Evolutionary conservation across 306 rosid genomes (phyloP), one percentile per base, ranked within the genome.

Genomic region (Inga laurina): DNA sequence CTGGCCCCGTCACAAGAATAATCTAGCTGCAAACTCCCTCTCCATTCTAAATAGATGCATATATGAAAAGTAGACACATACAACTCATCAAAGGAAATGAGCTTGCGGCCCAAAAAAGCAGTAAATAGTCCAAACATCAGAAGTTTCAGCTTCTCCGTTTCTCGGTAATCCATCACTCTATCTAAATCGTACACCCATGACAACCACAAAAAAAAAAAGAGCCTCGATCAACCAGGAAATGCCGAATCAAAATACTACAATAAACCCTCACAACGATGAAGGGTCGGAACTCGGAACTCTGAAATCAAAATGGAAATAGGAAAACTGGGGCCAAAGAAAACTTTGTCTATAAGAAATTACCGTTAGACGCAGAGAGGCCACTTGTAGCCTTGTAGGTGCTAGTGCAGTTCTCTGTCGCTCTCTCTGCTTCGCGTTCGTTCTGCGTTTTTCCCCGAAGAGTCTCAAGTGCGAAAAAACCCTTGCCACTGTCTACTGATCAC

Each of bases 391-490:
- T 52, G 10, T 35, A 43, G 4, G 27, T 19, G 35, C 10, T 77
- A 1, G 37, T 14, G 44, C 19, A 82, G 51, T 37, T 78, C 56
- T 72, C 35, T 39, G 43, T 46, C 46, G 11, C 67, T 45, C 24
- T 61, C 48, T 71, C 69, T 27, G 68, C 79, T 75, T 75, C 68
- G 66, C 3, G 79, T 39, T 11, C 41, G 67, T 66, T 34, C 74
- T 61, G 57, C 57, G 43, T 21, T 46, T 46, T 15, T 39, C 48
- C 21, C 24, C 35, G 46, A 3, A 22, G 7, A 61, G 7, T 3
- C 34, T 37, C n/a, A 32, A 79, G 81, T 15, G 45, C 10, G 14
- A 32, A 24, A 24, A 74, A 84, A 51, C 88, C 87, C 88, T 82
- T 11, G 3, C 2, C 39, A 0, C 24, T n/a, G n/a, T n/a, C n/a